Conservation (phyloP, 73 alveolate genomes). For the Symbiodinium pilosum region DNA sequence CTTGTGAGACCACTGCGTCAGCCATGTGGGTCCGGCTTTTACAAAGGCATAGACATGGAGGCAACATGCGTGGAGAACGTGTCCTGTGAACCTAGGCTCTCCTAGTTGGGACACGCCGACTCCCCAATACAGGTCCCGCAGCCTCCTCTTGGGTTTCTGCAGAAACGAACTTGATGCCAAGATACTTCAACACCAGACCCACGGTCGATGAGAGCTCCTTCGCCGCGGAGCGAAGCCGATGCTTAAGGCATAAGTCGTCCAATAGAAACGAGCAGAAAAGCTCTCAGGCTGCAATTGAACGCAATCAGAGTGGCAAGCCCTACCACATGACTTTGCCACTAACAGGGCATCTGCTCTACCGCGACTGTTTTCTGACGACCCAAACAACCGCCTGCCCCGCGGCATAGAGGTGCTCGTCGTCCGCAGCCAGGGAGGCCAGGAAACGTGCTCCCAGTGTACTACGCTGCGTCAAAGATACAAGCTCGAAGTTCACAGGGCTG, state of each 20-base stretch:
- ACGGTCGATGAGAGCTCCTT: not conserved
- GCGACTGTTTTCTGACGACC: too few species aligned
- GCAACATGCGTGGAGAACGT: too few species aligned
- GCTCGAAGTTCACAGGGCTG: not conserved
- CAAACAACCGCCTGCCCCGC: not conserved
- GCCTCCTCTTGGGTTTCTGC: too few species aligned
- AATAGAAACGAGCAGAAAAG: not conserved
- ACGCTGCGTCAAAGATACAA: not conserved
- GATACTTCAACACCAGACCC: not conserved
- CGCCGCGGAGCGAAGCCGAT: not conserved
- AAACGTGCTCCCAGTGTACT: not conserved
- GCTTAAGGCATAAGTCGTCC: not conserved
- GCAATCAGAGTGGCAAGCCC: too few species aligned
- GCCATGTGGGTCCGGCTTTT: too few species aligned
- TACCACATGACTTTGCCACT: too few species aligned
- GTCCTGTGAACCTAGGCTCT: too few species aligned
- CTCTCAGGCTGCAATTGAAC: not conserved
- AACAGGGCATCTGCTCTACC: too few species aligned
- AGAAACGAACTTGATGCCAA: not conserved
- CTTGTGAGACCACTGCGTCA: too few species aligned
- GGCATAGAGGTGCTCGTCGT: not conserved
- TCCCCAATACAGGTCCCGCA: too few species aligned
- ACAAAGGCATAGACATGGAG: too few species aligned
- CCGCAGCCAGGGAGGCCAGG: slow-evolving; percentile 14
- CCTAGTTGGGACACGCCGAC: too few species aligned